These are phyloP conservation scores for Saccharomycopsis hybrid DNA, from an alignment of 1,139 yeast species.

Conservation along the genomic window DNA sequence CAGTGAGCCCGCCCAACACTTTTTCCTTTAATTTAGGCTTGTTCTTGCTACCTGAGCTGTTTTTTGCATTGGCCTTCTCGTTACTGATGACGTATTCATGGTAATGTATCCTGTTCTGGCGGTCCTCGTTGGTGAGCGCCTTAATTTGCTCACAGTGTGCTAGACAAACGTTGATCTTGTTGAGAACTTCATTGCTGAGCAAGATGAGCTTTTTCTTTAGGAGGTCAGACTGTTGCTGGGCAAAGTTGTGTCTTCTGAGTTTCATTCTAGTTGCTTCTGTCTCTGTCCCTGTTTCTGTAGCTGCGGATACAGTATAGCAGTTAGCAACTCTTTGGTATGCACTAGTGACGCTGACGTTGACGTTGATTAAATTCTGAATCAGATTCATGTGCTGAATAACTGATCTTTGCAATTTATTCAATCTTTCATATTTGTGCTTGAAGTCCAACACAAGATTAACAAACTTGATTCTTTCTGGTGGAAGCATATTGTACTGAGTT, in stretches of 20 bases:
- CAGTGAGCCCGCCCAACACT: too few relatives aligned
- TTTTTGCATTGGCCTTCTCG: too few relatives aligned
- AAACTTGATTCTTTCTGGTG: conserved; percentile 8
- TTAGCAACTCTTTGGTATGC: conserved; percentile 1
- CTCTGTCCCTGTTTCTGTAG: too few relatives aligned
- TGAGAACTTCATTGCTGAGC: conserved; percentile 8
- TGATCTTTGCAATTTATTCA: conserved; percentile 2
- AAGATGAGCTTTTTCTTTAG: neutral
- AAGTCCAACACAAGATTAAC: conserved; percentile 14
- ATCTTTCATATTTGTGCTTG: conserved; percentile 9
- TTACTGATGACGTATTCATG: neutral
- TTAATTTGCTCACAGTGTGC: conserved; percentile 24
- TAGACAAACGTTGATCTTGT: conserved; percentile 6
- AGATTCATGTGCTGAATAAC: neutral
- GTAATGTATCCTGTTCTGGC: conserved; percentile 21
- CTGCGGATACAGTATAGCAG: too few relatives aligned
- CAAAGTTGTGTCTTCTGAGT: neutral
- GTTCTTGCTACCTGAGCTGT: too few relatives aligned
- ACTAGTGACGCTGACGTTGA: neutral
- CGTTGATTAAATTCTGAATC: neutral
- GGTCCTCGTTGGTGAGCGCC: conserved; percentile 27
- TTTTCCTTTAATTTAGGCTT: too few relatives aligned
- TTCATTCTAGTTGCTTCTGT: neutral
- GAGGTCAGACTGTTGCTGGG: neutral
- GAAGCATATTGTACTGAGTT: conserved; percentile 8